Evolutionary conservation across 352 stramenopile genomes (phyloP).

Genomic region (Globisporangium carolinianum): DNA sequence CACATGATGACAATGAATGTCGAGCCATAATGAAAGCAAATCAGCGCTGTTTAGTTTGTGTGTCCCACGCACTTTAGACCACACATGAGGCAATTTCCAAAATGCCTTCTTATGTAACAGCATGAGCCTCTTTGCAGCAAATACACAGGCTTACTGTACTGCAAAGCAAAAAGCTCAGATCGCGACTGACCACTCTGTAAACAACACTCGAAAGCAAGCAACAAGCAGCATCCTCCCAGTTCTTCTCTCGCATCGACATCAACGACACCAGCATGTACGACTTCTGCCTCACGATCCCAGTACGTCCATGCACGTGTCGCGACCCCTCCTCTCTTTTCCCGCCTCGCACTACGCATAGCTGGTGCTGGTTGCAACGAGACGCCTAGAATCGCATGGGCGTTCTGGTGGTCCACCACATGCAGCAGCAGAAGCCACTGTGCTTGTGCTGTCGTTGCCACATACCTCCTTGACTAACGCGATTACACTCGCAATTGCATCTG

Average conservation of each 20-base stretch:
- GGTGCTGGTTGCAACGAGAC: no score
- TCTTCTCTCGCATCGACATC: neutral
- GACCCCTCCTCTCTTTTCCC: no score
- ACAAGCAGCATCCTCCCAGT: neutral
- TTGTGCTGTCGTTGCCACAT: neutral
- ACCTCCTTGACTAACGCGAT: no score
- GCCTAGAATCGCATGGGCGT: neutral
- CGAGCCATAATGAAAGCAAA: no score
- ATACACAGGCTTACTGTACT: no score
- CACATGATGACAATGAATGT: no score
- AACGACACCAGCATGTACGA: constrained; percentile 55
- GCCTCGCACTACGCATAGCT: no score
- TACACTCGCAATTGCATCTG: neutral
- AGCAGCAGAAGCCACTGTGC: neutral
- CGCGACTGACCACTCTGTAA: neutral
- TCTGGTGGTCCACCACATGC: neutral
- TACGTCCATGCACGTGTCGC: constrained; percentile 22
- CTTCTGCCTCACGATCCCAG: constrained; percentile 83
- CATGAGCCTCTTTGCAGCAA: no score
- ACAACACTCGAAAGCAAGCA: constrained; percentile 1
- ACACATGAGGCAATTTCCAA: no score
- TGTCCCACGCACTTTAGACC: no score
- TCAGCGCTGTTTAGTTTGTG: no score
- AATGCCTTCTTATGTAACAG: no score
- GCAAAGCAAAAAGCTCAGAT: neutral